Percentiles rank a stretch among this genome's conserved stretches.
phyloP scores from a whole-genome alignment of 2,329 filamentous ascomycete species.

The Colletotrichum orchidophilum region DNA sequence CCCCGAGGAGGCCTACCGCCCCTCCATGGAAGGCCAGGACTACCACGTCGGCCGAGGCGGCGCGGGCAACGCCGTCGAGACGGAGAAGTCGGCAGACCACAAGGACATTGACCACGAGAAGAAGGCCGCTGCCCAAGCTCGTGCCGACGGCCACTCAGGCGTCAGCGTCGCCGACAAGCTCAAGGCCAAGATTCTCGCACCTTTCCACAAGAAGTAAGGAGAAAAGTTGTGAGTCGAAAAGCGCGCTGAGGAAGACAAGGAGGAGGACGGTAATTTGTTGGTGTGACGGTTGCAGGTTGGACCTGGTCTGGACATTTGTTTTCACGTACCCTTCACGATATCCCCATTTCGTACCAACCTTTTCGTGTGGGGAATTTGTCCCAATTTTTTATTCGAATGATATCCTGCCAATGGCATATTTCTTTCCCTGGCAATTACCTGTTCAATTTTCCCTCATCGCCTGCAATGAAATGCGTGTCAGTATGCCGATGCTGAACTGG shows the following conservation, averaged over 20 bases:
- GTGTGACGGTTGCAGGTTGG: neutral
- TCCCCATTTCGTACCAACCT: constrained; percentile 9
- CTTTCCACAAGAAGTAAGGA: constrained; percentile 55
- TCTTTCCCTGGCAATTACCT: neutral
- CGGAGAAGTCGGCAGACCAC: constrained; percentile 36
- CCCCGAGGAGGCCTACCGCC: constrained; percentile 61
- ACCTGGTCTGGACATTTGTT: neutral
- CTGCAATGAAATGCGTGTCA: neutral
- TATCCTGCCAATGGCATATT: neutral
- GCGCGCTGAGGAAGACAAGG: neutral
- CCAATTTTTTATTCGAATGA: neutral
- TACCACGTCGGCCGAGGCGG: constrained; percentile 70
- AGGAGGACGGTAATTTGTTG: neutral
- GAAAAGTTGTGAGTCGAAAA: neutral
- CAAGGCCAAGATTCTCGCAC: constrained; percentile 63
- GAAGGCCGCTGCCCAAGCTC: constrained; percentile 41
- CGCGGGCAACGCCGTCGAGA: constrained; percentile 63
- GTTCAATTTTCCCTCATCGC: neutral
- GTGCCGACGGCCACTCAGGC: constrained; percentile 40
- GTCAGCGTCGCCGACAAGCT: constrained; percentile 64
- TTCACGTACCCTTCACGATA: constrained; percentile 32
- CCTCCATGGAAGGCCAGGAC: constrained; percentile 57
- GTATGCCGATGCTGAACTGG: neutral
- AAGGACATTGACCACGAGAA: constrained; percentile 42
- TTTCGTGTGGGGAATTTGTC: neutral